Evolutionary conservation across 2,329 filamentous ascomycete species (phyloP).

Genomic region (Botryosphaeria agaves): DNA sequence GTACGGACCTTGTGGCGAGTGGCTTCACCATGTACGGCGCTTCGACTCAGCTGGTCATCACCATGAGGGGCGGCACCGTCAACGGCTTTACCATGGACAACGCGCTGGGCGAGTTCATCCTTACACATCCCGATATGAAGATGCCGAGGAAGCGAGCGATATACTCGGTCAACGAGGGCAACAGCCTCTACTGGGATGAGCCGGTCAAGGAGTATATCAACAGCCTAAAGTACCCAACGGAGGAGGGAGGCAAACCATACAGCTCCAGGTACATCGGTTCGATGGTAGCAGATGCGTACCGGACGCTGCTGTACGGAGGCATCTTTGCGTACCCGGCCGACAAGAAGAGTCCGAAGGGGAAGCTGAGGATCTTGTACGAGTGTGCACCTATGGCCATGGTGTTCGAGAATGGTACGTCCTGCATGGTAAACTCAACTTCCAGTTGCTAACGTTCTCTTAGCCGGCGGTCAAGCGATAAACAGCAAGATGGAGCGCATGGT

Average conservation of each 20-base stretch:
- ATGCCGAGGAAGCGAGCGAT: slow-evolving; percentile 68
- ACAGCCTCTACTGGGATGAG: slow-evolving; percentile 91
- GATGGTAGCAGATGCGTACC: slow-evolving; percentile 98
- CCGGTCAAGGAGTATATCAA: slow-evolving; percentile 77
- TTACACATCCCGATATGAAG: slow-evolving; percentile 88
- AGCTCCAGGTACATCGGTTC: slow-evolving; percentile 87
- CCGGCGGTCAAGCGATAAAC: slow-evolving; percentile 82
- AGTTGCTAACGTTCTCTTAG: slow-evolving; percentile 35
- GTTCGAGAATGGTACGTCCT: slow-evolving; percentile 81
- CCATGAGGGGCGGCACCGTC: slow-evolving; percentile 80
- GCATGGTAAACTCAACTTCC: too few relatives aligned
- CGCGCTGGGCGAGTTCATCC: slow-evolving; percentile 93
- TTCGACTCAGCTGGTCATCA: slow-evolving; percentile 89
- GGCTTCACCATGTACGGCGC: slow-evolving; percentile 99
- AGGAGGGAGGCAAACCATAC: slow-evolving; percentile 66
- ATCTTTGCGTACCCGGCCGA: slow-evolving; percentile 97
- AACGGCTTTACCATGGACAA: slow-evolving; percentile 98
- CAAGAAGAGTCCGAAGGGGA: slow-evolving; percentile 97
- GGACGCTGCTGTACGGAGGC: slow-evolving; percentile 85
- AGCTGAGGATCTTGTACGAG: slow-evolving; percentile 93
- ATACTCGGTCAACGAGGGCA: slow-evolving; percentile 98
- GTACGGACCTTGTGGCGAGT: slow-evolving; percentile 77
- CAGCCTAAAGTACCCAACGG: slow-evolving; percentile 63
- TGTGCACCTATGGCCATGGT: slow-evolving; percentile 98
- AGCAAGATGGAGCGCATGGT: slow-evolving; percentile 85